Evolutionary conservation across 768 basidiomycete species (phyloP).

Genomic region (Russula compacta): DNA sequence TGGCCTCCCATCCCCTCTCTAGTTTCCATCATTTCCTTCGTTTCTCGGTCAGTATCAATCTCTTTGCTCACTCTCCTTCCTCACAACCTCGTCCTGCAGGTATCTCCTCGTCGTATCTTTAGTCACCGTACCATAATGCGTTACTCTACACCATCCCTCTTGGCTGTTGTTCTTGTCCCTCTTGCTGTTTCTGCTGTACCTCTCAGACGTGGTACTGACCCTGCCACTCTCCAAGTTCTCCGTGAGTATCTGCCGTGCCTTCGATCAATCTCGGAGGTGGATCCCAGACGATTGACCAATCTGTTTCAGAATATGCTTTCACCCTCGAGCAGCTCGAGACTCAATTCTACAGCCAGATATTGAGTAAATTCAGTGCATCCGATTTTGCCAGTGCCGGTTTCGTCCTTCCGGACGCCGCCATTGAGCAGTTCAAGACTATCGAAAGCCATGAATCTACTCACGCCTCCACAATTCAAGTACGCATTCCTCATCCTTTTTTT

Average conservation of each 20-base stretch:
- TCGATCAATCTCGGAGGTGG: too few species aligned
- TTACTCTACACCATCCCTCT: constrained; percentile 29
- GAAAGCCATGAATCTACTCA: constrained; percentile 56
- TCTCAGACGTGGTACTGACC: constrained; percentile 29
- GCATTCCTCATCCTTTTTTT: neutral
- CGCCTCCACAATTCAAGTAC: constrained; percentile 41
- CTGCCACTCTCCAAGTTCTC: constrained; percentile 41
- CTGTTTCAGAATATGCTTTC: constrained; percentile 55
- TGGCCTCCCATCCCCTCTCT: too few species aligned
- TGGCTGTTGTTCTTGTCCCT: constrained; percentile 35
- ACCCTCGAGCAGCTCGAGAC: constrained; percentile 69
- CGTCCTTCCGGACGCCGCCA: constrained; percentile 40
- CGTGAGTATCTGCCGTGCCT: constrained; percentile 33
- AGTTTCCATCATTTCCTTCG: too few species aligned
- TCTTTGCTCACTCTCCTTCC: too few species aligned
- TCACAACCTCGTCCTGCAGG: too few species aligned
- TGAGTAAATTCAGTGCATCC: constrained; percentile 50
- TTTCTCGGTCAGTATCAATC: too few species aligned
- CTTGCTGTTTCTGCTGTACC: constrained; percentile 44
- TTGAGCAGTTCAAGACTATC: constrained; percentile 56
- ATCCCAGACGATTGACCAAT: too few species aligned
- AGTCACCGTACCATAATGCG: constrained; percentile 33
- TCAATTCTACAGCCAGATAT: constrained; percentile 56
- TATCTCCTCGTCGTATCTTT: too few species aligned
- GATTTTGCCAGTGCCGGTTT: constrained; percentile 66